Evolutionary conservation across 164 flowering plant genomes (phyloP).

Genomic region (Aristolochia fimbriata): DNA sequence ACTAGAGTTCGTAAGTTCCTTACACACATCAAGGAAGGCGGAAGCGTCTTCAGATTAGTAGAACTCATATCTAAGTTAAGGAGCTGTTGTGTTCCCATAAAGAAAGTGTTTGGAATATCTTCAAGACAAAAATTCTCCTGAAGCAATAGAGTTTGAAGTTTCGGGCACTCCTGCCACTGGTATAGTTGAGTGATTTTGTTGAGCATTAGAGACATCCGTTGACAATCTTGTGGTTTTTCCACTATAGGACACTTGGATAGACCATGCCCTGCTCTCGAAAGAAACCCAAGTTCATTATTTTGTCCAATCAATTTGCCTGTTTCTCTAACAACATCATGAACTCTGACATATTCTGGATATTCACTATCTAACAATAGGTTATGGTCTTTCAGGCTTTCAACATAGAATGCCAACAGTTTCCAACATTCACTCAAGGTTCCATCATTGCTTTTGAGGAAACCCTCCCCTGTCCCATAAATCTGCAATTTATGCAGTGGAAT

Average conservation of each 20-base stretch:
- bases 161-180: background rate
- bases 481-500: background rate
- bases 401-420: background rate
- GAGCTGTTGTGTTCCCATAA: no score
- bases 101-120: no score
- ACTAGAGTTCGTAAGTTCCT: no score
- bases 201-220: background rate
- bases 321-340: conserved; percentile 13
- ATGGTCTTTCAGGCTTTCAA: conserved; percentile 3
- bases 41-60: no score
- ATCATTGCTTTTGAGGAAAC: background rate
- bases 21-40: no score
- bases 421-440: conserved; percentile 5
- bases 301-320: conserved; percentile 5
- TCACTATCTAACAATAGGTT: conserved; percentile 6
- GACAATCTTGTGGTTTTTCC: background rate
- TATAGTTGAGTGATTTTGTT: background rate
- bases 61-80: no score
- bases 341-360: background rate
- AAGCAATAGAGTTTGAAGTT: conserved; percentile 1
- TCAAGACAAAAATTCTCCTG: background rate
- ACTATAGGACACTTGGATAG: conserved; percentile 4
- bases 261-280: background rate
- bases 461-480: conserved; percentile 5
- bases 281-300: background rate